These are phyloP conservation scores for Psilocybe azurescens DNA, from an alignment of 768 basidiomycete genomes.

Conservation along the genomic window DNA sequence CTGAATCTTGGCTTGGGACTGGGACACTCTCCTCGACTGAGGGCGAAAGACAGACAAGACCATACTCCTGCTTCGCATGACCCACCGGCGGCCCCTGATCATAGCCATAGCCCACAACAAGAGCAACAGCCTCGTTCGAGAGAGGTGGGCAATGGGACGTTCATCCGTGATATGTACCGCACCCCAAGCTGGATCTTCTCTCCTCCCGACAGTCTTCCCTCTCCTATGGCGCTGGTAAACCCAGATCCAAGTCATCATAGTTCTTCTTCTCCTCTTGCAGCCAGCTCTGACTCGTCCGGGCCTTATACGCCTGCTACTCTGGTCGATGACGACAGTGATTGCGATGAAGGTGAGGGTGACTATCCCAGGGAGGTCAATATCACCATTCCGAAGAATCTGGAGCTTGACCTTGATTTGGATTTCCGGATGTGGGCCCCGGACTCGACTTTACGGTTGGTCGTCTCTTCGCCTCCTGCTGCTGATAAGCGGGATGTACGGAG, in stretches of 20 bases:
- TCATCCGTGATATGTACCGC: conserved; percentile 32
- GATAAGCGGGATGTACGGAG: no score
- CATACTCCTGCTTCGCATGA: neutral
- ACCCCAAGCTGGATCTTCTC: conserved; percentile 32
- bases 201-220: conserved; percentile 30
- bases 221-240: conserved; percentile 29
- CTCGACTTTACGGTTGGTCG: conserved; percentile 30
- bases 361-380: conserved; percentile 21
- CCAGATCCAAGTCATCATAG: no score
- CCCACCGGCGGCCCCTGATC: neutral
- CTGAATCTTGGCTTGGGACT: conserved; percentile 22
- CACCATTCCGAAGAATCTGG: conserved; percentile 25
- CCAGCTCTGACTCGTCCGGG: conserved; percentile 17
- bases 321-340: conserved; percentile 13
- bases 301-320: conserved; percentile 31
- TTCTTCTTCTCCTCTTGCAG: conserved; percentile 7
- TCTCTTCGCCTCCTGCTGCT: conserved; percentile 20
- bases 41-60: conserved; percentile 11
- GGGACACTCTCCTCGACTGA: conserved; percentile 10
- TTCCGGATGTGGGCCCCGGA: conserved; percentile 20
- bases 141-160: conserved; percentile 27
- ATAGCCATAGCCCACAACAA: neutral
- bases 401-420: conserved; percentile 22
- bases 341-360: conserved; percentile 18
- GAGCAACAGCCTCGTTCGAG: neutral